phyloP scores from a whole-genome alignment of 768 basidiomycete species.

The Amanita exitialis region DNA sequence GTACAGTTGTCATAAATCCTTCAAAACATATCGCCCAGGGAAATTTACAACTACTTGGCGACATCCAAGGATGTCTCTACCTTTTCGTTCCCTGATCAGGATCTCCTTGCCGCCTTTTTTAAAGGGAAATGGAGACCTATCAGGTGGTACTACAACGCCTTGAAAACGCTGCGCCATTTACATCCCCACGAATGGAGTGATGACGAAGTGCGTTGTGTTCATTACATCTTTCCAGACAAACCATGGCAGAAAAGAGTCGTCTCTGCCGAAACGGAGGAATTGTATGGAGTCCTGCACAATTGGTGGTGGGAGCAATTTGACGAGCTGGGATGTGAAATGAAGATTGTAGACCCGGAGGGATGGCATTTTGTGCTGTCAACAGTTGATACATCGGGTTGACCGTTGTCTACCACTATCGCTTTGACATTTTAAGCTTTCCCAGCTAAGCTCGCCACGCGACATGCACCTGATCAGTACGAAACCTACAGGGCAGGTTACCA shows the following conservation, averaged over 20 bases:
- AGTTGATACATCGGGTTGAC: conserved; percentile 24
- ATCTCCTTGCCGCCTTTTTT: conserved; percentile 78
- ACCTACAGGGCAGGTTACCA: conserved; percentile 37
- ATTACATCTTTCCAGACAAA: conserved; percentile 82
- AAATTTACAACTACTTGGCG: conserved; percentile 46
- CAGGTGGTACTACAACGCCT: conserved; percentile 85
- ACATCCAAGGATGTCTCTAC: conserved; percentile 27
- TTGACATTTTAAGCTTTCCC: conserved; percentile 18
- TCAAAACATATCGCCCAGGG: conserved; percentile 42
- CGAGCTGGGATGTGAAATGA: conserved; percentile 32
- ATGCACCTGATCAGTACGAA: conserved; percentile 89
- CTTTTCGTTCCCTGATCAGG: conserved; percentile 82
- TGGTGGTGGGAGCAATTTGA: conserved; percentile 83
- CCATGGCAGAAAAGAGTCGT: conserved; percentile 63
- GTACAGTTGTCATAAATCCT: conserved; percentile 78
- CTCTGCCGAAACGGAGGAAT: conserved; percentile 19
- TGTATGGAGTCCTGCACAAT: conserved; percentile 43
- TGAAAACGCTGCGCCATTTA: conserved; percentile 71
- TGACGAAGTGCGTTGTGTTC: conserved; percentile 75
- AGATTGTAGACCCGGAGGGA: conserved; percentile 29
- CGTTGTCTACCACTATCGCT: not conserved
- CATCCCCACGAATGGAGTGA: conserved; percentile 80
- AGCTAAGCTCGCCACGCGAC: conserved; percentile 68
- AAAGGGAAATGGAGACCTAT: conserved; percentile 68
- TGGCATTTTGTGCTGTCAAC: conserved; percentile 42